Conservation (phyloP, 805 yeast species). For the Candida mattraensis region DNA sequence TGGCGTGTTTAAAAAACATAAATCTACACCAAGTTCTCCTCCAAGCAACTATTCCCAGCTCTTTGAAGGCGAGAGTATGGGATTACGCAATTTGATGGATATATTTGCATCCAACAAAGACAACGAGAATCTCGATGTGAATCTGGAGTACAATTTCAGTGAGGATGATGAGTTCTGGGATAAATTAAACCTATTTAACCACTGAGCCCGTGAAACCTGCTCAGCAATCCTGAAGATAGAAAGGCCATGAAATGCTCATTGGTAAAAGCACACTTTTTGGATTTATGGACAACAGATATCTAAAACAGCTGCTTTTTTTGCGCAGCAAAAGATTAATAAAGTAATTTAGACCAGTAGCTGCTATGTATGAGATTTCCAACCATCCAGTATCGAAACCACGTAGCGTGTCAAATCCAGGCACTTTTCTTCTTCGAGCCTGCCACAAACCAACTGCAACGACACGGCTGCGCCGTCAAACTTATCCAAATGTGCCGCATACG, state of each 20-base stretch:
- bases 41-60: conserved; percentile 3
- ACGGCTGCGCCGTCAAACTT: conserved; percentile 57
- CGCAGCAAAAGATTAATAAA: too few relatives aligned
- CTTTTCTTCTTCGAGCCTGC: conserved; percentile 59
- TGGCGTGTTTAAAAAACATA: conserved; percentile 9
- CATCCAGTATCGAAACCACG: conserved; percentile 25
- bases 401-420: conserved; percentile 47
- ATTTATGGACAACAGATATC: too few relatives aligned
- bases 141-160: conserved; percentile 4
- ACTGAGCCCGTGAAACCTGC: too few relatives aligned
- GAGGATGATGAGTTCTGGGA: conserved; percentile 20
- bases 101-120: conserved; percentile 6
- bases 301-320: too few relatives aligned
- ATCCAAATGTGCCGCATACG: conserved; percentile 38
- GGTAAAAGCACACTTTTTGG: too few relatives aligned
- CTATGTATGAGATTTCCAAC: too few relatives aligned
- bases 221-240: too few relatives aligned
- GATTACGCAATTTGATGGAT: conserved; percentile 13
- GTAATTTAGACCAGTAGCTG: too few relatives aligned
- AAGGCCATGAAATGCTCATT: background rate
- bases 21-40: conserved; percentile 3
- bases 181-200: conserved; percentile 4
- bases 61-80: conserved; percentile 5
- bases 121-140: background rate
- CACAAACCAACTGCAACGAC: conserved; percentile 60